Percentiles rank a stretch among this genome's conserved stretches.
Conservation (phyloP, 306 rosid genomes). For the Corylus avellana region DNA sequence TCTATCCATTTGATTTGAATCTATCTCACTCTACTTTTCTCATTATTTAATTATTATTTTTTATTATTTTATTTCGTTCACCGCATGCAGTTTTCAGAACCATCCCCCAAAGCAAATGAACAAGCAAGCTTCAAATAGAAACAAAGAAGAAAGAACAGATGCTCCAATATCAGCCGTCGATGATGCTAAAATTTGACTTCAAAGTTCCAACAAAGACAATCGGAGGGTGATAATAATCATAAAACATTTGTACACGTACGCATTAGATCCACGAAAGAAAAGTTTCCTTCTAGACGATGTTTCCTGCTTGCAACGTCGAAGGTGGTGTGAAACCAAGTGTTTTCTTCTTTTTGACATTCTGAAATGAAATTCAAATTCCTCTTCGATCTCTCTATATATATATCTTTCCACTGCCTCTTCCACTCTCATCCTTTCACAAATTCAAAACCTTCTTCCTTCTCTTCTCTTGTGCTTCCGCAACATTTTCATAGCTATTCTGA, state of each 20-base stretch:
- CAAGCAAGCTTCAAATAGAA: neutral
- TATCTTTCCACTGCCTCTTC: slow-evolving; percentile 21
- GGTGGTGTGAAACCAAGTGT: slow-evolving; percentile 8
- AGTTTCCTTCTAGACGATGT: slow-evolving; percentile 25
- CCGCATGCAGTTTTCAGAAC: neutral
- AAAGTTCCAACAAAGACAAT: neutral
- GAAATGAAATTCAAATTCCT: neutral
- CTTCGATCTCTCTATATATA: slow-evolving; percentile 16
- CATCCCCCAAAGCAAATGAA: neutral
- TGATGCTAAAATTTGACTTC: no score
- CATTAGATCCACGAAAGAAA: neutral
- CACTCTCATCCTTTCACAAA: slow-evolving; percentile 23
- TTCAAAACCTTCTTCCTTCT: neutral
- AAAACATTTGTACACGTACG: neutral
- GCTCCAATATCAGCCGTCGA: neutral
- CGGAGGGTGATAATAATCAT: slow-evolving; percentile 2
- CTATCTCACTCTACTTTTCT: no score
- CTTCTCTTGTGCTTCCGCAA: neutral
- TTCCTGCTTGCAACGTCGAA: slow-evolving; percentile 34
- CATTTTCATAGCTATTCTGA: neutral
- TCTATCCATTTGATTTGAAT: neutral
- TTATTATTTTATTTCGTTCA: neutral
- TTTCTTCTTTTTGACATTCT: neutral
- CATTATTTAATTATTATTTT: no score
- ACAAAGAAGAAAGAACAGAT: slow-evolving; percentile 3